phyloP scores from a whole-genome alignment of 208 protist genomes.

The Phytomonas francai region DNA sequence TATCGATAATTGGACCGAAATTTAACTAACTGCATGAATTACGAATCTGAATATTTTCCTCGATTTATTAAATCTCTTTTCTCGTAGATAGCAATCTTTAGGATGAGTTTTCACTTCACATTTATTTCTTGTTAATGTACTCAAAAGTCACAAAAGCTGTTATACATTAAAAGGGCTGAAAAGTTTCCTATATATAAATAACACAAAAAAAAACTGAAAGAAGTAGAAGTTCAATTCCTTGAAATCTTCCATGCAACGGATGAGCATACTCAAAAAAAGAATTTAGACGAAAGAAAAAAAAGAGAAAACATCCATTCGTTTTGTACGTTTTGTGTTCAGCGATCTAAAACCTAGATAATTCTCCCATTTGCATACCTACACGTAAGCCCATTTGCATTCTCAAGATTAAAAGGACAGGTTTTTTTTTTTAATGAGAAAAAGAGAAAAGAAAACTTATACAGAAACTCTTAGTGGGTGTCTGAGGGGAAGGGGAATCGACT shows the following conservation, averaged over 20 bases:
- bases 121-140: slow-evolving; percentile 1
- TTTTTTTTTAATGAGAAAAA: neutral
- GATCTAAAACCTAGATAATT: neutral
- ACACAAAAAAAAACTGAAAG: slow-evolving; percentile 3
- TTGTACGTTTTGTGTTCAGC: slow-evolving; percentile 2
- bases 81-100: neutral
- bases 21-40: neutral
- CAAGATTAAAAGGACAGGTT: neutral
- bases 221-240: neutral
- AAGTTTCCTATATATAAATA: neutral
- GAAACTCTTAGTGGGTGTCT: neutral
- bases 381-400: neutral
- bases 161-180: no score
- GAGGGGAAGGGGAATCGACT: neutral
- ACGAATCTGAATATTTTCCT: neutral
- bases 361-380: neutral
- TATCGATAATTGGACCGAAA: neutral
- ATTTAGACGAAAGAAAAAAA: neutral
- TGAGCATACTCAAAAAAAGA: neutral
- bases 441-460: neutral
- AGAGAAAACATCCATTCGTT: neutral
- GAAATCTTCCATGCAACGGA: no score
- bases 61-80: neutral
- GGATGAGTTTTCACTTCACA: slow-evolving; percentile 1
- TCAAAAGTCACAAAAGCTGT: neutral